Percentiles rank a stretch among this genome's conserved stretches.
These are phyloP conservation scores for Podila verticillata DNA, from an alignment of 192 early-diverging fungal genomes.

Conservation along the genomic window DNA sequence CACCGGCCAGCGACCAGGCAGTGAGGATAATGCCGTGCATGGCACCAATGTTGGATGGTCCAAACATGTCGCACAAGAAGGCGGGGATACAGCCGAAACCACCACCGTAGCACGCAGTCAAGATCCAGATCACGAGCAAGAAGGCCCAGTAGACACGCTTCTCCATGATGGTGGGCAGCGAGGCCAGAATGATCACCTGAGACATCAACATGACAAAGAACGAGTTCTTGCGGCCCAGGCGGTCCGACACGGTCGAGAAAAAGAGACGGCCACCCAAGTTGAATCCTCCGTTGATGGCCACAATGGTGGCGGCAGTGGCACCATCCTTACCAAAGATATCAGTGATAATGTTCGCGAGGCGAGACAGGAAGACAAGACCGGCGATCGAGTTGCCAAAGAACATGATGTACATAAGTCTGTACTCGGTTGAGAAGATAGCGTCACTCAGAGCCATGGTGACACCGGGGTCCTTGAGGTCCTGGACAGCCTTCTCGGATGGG, in stretches of 20 bases:
- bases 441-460: conserved; percentile 57
- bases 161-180: conserved; percentile 64
- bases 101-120: conserved; percentile 75
- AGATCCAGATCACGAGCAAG: conserved; percentile 65
- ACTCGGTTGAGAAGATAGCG: conserved; percentile 63
- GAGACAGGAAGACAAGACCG: conserved; percentile 66
- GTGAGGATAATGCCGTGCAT: conserved; percentile 79
- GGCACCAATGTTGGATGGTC: conserved; percentile 72
- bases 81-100: conserved; percentile 80
- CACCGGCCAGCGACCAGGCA: conserved; percentile 77
- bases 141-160: conserved; percentile 61
- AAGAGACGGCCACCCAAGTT: conserved; percentile 62
- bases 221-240: conserved; percentile 67
- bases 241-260: conserved; percentile 67
- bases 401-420: conserved; percentile 62
- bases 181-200: conserved; percentile 67
- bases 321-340: conserved; percentile 56
- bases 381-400: conserved; percentile 66
- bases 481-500: conserved; percentile 7
- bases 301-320: conserved; percentile 41
- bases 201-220: conserved; percentile 65
- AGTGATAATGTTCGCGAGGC: conserved; percentile 62
- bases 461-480: conserved; percentile 48
- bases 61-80: conserved; percentile 79
- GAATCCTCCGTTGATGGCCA: conserved; percentile 67